Evolutionary conservation across 176 grass and related monocot species (phyloP).

Genomic region (Raddia distichophylla): DNA sequence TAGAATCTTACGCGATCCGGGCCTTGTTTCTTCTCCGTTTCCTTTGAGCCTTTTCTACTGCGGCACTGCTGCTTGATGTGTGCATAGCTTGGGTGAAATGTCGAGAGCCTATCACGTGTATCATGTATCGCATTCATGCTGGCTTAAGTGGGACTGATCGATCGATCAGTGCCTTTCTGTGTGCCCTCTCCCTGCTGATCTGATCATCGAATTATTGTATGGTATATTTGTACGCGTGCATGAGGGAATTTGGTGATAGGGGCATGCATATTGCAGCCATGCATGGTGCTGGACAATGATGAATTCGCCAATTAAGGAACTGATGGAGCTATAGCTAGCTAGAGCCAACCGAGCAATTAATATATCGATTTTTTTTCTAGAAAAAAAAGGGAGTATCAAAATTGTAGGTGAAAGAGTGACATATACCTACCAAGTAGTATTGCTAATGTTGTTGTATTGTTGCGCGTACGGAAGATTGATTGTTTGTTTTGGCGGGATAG

Average conservation of each 20-base stretch:
- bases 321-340: background rate
- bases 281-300: constrained; percentile 6
- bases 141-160: background rate
- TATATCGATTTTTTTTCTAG: too few species aligned
- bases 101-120: background rate
- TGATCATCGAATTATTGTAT: background rate
- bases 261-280: constrained; percentile 1
- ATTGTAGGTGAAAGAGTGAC: constrained; percentile 42
- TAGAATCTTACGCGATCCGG: constrained; percentile 45
- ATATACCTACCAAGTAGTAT: constrained; percentile 33
- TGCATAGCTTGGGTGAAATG: background rate
- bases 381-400: background rate
- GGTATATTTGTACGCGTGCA: constrained; percentile 5
- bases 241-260: constrained; percentile 31
- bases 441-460: background rate
- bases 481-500: constrained; percentile 9
- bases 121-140: background rate
- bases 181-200: background rate
- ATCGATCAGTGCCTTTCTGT: background rate
- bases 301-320: background rate
- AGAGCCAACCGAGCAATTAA: background rate
- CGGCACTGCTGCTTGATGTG: background rate
- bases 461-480: too few species aligned
- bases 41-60: constrained; percentile 17
- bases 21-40: constrained; percentile 37